These are phyloP conservation scores for Dictyostelium firmibasis DNA, from an alignment of 78 protist genomes.

Conservation along the genomic window DNA sequence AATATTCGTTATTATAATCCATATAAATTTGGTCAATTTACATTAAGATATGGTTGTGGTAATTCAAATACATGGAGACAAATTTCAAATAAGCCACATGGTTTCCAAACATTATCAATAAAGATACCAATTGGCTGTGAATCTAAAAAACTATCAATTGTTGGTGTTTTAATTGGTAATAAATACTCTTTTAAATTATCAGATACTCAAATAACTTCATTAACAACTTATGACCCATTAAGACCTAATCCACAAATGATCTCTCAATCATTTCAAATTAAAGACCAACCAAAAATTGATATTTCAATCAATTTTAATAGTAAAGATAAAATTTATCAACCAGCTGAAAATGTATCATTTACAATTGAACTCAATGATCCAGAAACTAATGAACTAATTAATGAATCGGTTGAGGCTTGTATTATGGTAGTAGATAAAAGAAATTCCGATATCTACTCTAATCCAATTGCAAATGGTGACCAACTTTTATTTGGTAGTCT, in stretches of 20 bases:
- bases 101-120: neutral
- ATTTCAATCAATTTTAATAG: neutral
- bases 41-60: slow-evolving; percentile 17
- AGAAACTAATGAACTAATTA: neutral
- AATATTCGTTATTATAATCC: slow-evolving; percentile 8
- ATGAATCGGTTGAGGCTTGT: slow-evolving; percentile 29
- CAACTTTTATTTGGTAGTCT: neutral
- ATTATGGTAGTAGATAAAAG: slow-evolving; percentile 48
- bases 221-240: neutral
- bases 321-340: neutral
- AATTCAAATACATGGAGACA: neutral
- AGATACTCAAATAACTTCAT: neutral
- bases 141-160: neutral
- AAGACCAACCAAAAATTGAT: neutral
- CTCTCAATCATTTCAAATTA: neutral
- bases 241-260: neutral
- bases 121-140: neutral
- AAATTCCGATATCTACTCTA: slow-evolving; percentile 10
- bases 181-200: neutral
- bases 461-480: slow-evolving; percentile 32
- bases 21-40: neutral
- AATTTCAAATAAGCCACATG: neutral
- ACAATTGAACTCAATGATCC: neutral
- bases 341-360: neutral
- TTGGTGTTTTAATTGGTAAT: neutral